Conservation (phyloP, 495 filamentous ascomycete species). For the Aspergillus incahuasiensis region DNA sequence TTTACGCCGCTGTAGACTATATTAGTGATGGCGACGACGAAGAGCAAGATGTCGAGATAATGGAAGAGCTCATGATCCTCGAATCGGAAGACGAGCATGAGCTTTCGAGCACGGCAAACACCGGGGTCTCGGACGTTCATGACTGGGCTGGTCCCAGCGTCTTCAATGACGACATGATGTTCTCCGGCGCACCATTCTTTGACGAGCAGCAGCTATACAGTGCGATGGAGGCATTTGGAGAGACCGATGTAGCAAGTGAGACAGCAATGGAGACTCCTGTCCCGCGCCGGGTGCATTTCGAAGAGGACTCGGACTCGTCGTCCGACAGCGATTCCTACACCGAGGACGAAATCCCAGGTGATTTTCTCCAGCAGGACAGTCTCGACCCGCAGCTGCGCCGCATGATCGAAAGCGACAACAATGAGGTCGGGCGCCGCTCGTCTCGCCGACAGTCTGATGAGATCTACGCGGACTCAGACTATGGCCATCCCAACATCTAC, state of each 20-base stretch:
- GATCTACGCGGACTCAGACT: constrained; percentile 42
- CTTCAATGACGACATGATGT: constrained; percentile 45
- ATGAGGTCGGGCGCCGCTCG: constrained; percentile 41
- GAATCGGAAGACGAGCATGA: constrained; percentile 47
- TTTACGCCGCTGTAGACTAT: constrained; percentile 70
- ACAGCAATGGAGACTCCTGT: constrained; percentile 37
- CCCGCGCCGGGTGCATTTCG: constrained; percentile 48
- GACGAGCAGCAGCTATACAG: constrained; percentile 49
- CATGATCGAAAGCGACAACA: constrained; percentile 62
- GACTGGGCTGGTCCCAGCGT: constrained; percentile 58
- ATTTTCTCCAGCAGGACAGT: constrained; percentile 67
- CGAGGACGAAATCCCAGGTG: constrained; percentile 60
- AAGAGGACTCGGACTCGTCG: constrained; percentile 46
- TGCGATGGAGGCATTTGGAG: constrained; percentile 43
- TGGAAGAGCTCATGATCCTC: constrained; percentile 70
- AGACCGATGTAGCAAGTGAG: constrained; percentile 42
- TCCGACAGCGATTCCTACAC: constrained; percentile 50
- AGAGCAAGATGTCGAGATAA: constrained; percentile 64
- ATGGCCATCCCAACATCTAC: constrained; percentile 45
- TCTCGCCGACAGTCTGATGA: constrained; percentile 39
- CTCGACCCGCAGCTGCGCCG: constrained; percentile 64
- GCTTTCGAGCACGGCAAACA: constrained; percentile 17
- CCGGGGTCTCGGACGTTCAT: constrained; percentile 38
- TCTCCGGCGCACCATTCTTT: constrained; percentile 45
- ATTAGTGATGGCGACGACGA: constrained; percentile 75